Evolutionary conservation across 2,329 filamentous ascomycete genomes (phyloP).

Genomic region (Pseudocercospora crystallina): DNA sequence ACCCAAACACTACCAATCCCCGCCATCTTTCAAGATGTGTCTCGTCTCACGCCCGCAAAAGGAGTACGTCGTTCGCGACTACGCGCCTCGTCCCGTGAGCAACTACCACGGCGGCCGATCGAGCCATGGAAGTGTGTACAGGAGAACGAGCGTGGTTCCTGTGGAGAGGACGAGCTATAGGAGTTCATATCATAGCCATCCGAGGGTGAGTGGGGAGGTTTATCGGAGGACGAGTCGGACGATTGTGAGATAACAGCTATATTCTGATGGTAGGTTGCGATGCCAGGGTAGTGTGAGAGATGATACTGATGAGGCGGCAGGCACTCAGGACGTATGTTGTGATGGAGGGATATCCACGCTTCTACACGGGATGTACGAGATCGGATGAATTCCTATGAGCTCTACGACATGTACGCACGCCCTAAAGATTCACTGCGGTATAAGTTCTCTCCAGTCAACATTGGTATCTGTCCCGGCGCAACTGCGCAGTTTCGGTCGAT

Average conservation of each 20-base stretch:
- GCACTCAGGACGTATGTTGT: background rate
- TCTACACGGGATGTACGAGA: too few relatives aligned
- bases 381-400: too few relatives aligned
- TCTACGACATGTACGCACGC: too few relatives aligned
- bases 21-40: slow-evolving; percentile 26
- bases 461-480: too few relatives aligned
- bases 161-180: slow-evolving; percentile 25
- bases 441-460: too few relatives aligned
- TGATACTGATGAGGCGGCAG: slow-evolving; percentile 5
- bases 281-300: too few relatives aligned
- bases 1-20: background rate
- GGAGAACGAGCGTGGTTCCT: slow-evolving; percentile 25
- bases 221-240: slow-evolving; percentile 28
- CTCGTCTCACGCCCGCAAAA: slow-evolving; percentile 29
- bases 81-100: slow-evolving; percentile 33
- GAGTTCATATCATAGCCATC: slow-evolving; percentile 21
- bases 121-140: slow-evolving; percentile 17
- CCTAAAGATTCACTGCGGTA: too few relatives aligned
- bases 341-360: background rate
- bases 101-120: slow-evolving; percentile 31
- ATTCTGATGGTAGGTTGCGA: too few relatives aligned
- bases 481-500: too few relatives aligned
- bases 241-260: slow-evolving; percentile 29
- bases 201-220: slow-evolving; percentile 22
- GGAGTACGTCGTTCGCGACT: slow-evolving; percentile 23